Evolutionary conservation across 768 basidiomycete genomes (phyloP), one percentile per base, ranked within the genome.

Genomic region (Trametes cinnabarina): DNA sequence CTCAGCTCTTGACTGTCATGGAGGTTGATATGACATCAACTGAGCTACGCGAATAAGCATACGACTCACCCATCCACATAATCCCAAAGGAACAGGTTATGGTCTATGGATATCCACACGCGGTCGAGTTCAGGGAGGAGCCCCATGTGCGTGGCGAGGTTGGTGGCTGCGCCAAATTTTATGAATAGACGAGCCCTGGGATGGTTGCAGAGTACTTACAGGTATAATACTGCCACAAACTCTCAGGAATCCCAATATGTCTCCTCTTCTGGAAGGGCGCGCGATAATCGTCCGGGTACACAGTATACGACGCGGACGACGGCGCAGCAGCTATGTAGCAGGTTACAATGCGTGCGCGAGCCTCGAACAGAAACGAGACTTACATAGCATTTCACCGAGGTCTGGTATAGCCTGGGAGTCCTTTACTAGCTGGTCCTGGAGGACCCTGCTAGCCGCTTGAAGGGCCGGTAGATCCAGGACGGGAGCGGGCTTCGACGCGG

Each of bases 61-160:
- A 35, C n/a, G 40, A 77, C 88, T 55, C 64, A 96, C 95, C 94
- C 92, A 64, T 96, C 91, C 34, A 86, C 76, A 70, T 97, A 99
- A 72, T 99, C 94, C 97, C 97, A 98, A 22, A 99, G 76, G 67
- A 97, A 92, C 32, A 99, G 78, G 65, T 92, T 92, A 71, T 94
- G 87, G 74, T 98, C 94, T 57, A 96, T 89, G 10, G 92, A 89
- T 62, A 98, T 89, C 94, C 94, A 99, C 0, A 90, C 94, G 44
- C 94, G 83, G 65, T 96, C 93, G 60, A 98, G 91, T 65, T 95
- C 91, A 23, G 94, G 87, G 69, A 98, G 82, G 51, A 99, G 73
- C 10, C 95, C 95, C 88, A 97, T 89, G 66, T 90, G 87, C 17
- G 90, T 85, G 23, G 83, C 83, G 52, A 88, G 82, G 66, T 77